A percentile compares a stretch with the other conserved stretches of the same genome.
These are phyloP conservation scores for Phytophthora hibernalis DNA, from an alignment of 352 stramenopile genomes.

Conservation along the genomic window DNA sequence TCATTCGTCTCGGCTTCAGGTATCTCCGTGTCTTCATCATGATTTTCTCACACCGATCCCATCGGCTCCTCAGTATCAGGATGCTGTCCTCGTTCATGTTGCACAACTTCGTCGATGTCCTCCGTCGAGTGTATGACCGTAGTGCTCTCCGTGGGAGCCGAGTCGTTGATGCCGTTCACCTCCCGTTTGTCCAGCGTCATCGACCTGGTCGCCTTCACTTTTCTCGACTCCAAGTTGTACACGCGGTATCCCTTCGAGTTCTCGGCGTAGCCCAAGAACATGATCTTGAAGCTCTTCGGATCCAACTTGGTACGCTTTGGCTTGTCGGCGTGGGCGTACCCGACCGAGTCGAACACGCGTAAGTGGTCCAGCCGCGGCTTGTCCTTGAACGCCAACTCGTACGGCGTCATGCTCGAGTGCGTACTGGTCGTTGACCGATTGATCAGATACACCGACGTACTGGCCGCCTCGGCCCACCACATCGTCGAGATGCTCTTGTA, in stretches of 20 bases:
- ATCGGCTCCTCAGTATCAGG: neutral
- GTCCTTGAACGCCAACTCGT: constrained; percentile 26
- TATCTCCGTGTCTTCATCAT: neutral
- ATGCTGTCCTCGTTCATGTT: neutral
- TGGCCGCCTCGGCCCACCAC: constrained; percentile 44
- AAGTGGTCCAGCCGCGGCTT: constrained; percentile 22
- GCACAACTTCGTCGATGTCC: neutral
- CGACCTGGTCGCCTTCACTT: constrained; percentile 22
- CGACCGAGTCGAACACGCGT: constrained; percentile 35
- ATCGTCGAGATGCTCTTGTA: constrained; percentile 30
- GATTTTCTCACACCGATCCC: neutral
- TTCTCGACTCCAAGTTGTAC: constrained; percentile 18
- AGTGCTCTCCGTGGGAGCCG: neutral
- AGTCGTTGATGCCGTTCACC: constrained; percentile 15
- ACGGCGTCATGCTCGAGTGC: constrained; percentile 18
- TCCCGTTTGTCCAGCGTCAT: constrained; percentile 30
- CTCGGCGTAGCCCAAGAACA: constrained; percentile 32
- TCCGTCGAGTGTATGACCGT: constrained; percentile 10
- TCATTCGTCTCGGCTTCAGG: neutral
- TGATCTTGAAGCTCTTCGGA: no score
- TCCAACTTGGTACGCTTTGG: constrained; percentile 36
- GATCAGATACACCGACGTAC: constrained; percentile 37
- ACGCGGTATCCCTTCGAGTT: constrained; percentile 31
- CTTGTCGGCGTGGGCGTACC: constrained; percentile 37
- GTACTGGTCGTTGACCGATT: constrained; percentile 21